Evolutionary conservation across 1,284 basidiomycete species (phyloP).

Genomic region (Cystobasidium pallidum): DNA sequence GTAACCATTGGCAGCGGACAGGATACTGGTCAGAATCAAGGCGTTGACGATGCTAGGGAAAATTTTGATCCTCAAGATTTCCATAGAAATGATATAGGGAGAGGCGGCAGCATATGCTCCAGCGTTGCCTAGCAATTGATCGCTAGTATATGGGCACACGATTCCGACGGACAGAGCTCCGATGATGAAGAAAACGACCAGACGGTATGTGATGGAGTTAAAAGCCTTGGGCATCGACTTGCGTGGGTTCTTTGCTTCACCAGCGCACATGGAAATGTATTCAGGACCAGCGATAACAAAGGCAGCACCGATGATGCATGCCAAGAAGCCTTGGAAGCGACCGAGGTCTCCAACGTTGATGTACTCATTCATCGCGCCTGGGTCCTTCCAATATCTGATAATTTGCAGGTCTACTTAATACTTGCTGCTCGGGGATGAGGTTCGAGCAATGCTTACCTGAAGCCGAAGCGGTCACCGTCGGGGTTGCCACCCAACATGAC

Average conservation of each 20-base stretch:
- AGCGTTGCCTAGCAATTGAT: slow-evolving; percentile 27
- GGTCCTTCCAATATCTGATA: slow-evolving; percentile 48
- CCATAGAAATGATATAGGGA: slow-evolving; percentile 47
- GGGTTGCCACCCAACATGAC: slow-evolving; percentile 55
- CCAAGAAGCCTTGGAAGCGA: slow-evolving; percentile 53
- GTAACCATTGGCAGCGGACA: slow-evolving; percentile 50
- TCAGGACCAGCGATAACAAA: slow-evolving; percentile 55
- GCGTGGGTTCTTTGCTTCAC: slow-evolving; percentile 54
- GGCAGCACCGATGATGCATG: slow-evolving; percentile 51
- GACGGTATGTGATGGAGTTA: slow-evolving; percentile 52
- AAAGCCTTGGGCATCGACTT: slow-evolving; percentile 54
- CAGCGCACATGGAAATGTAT: slow-evolving; percentile 49
- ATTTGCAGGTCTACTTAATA: neutral
- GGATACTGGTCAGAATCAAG: slow-evolving; percentile 45
- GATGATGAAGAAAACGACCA: slow-evolving; percentile 54
- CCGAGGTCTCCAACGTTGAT: slow-evolving; percentile 40
- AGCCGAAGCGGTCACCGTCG: slow-evolving; percentile 47
- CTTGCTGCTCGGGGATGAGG: neutral
- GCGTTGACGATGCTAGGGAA: slow-evolving; percentile 50
- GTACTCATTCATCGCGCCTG: slow-evolving; percentile 50
- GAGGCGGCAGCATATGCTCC: slow-evolving; percentile 39
- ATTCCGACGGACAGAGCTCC: slow-evolving; percentile 52
- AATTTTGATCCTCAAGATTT: slow-evolving; percentile 34
- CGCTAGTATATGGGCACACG: slow-evolving; percentile 49
- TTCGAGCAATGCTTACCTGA: slow-evolving; percentile 36